These are phyloP conservation scores for Pestalotiopsis sp. DNA, from an alignment of 2,329 filamentous ascomycete genomes.

Conservation along the genomic window DNA sequence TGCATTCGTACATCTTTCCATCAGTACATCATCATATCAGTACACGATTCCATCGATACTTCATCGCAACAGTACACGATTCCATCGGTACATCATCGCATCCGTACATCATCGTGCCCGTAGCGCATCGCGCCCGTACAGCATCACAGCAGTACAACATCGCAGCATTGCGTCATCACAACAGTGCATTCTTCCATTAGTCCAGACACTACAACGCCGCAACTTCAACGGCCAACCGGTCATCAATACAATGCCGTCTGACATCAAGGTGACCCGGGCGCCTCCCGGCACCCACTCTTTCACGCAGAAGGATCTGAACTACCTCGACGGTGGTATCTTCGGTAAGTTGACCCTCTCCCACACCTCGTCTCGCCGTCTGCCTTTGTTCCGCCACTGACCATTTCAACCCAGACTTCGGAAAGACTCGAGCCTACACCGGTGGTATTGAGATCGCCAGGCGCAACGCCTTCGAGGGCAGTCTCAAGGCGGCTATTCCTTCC, in stretches of 20 bases:
- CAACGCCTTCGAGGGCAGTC: background rate
- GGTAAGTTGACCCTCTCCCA: background rate
- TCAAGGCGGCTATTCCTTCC: background rate
- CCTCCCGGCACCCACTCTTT: background rate
- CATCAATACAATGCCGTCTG: background rate
- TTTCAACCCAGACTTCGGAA: background rate
- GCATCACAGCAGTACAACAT: no score
- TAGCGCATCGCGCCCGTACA: no score
- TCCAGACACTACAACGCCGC: no score
- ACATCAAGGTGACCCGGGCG: background rate
- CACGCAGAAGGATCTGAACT: background rate
- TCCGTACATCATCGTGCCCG: no score
- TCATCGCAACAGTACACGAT: no score
- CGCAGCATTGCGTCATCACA: no score
- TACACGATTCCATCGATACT: no score
- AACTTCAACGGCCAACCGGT: background rate
- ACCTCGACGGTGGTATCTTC: background rate
- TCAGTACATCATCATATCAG: no score
- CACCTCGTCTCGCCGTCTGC: background rate
- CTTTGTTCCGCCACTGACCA: background rate
- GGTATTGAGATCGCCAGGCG: background rate
- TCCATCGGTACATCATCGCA: no score
- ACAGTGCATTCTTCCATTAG: no score
- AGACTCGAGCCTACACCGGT: background rate
- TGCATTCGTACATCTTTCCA: no score